Evolutionary conservation across 108 stramenopile species (phyloP).

Genomic region (Seminavis robusta): DNA sequence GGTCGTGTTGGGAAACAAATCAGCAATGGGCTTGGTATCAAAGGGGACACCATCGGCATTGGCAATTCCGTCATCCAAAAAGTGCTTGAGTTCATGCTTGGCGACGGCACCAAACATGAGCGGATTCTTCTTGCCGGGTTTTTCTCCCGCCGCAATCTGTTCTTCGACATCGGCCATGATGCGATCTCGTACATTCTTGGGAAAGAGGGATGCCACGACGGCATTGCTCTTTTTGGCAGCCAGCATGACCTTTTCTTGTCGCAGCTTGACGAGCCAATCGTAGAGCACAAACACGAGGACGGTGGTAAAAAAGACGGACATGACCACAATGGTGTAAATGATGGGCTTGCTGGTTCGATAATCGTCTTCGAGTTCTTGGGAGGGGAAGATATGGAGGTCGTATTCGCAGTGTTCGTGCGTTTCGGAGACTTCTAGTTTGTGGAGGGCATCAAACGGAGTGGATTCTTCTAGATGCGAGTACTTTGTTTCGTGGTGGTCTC

Average conservation of each 20-base stretch:
- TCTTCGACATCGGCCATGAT: constrained; percentile 7
- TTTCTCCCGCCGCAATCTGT: background rate
- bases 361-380: constrained; percentile 36
- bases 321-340: background rate
- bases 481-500: constrained; percentile 43
- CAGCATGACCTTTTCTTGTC: background rate
- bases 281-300: constrained; percentile 5
- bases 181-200: constrained; percentile 15
- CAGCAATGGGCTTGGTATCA: too few relatives aligned
- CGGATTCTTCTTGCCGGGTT: constrained; percentile 1
- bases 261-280: constrained; percentile 10
- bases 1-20: too few relatives aligned
- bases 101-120: too few relatives aligned
- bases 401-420: constrained; percentile 9
- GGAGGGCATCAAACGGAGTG: background rate
- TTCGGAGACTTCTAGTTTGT: too few relatives aligned
- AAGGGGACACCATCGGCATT: too few relatives aligned
- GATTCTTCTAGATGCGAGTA: constrained; percentile 6
- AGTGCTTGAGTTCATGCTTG: too few relatives aligned
- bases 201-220: constrained; percentile 14
- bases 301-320: constrained; percentile 11
- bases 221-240: background rate
- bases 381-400: constrained; percentile 49
- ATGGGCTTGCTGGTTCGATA: constrained; percentile 29
- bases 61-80: too few relatives aligned